Evolutionary conservation across 768 basidiomycete species (phyloP).

Genomic region (Udeniomyces megalosporus): DNA sequence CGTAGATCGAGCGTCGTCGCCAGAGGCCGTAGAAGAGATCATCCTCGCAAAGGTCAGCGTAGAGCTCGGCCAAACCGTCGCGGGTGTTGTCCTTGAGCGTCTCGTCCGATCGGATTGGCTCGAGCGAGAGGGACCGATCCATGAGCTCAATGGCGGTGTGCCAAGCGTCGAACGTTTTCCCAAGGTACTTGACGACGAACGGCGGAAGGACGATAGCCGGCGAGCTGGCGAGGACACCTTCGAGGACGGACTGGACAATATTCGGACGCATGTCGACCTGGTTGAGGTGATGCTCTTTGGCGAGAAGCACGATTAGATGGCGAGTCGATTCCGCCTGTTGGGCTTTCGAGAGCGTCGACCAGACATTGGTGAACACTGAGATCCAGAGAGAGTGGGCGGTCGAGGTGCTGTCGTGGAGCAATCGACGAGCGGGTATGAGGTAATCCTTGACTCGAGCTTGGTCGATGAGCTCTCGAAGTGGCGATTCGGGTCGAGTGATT

Average conservation of each 20-base stretch:
- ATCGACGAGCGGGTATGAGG: conserved; percentile 60
- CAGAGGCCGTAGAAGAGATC: conserved; percentile 95
- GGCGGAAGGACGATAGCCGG: conserved; percentile 83
- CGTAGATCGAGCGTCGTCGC: conserved; percentile 72
- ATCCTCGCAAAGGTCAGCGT: conserved; percentile 88
- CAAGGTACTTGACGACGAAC: conserved; percentile 86
- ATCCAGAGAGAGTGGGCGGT: conserved; percentile 73
- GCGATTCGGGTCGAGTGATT: background rate
- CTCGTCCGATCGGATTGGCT: conserved; percentile 63
- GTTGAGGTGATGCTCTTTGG: conserved; percentile 81
- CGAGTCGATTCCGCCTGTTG: conserved; percentile 81
- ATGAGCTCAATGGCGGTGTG: conserved; percentile 76
- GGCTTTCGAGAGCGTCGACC: conserved; percentile 66
- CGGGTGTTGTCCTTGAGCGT: conserved; percentile 63
- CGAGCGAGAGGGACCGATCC: conserved; percentile 45
- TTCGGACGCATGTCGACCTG: conserved; percentile 82
- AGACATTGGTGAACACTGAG: conserved; percentile 66
- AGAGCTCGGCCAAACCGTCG: conserved; percentile 84
- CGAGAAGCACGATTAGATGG: conserved; percentile 73
- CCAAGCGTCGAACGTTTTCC: conserved; percentile 94
- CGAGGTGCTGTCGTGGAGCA: conserved; percentile 62
- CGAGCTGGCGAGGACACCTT: conserved; percentile 64
- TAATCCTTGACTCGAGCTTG: conserved; percentile 32
- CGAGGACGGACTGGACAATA: conserved; percentile 75
- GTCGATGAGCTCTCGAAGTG: background rate